phyloP scores from a whole-genome alignment of 2,329 filamentous ascomycete genomes.

The Lomentospora prolificans region DNA sequence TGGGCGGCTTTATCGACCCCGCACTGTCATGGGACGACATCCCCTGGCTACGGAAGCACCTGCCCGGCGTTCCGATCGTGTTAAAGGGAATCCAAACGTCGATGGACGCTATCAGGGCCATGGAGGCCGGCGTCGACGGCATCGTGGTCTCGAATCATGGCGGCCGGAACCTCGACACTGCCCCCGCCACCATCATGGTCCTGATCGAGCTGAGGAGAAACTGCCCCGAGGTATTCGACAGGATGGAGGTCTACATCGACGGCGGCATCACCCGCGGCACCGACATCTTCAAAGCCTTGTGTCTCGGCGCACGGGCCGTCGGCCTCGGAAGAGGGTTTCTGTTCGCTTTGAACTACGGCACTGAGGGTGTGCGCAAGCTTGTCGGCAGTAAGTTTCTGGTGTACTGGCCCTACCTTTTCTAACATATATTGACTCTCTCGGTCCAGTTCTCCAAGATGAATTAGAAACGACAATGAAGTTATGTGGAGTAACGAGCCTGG shows the following conservation, averaged over 20 bases:
- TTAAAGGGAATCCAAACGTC: constrained; percentile 64
- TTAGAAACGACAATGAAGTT: constrained; percentile 57
- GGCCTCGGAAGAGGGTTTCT: constrained; percentile 53
- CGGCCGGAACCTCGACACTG: constrained; percentile 43
- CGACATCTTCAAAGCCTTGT: constrained; percentile 58
- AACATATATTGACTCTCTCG: background rate
- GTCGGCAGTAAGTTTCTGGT: constrained; percentile 35
- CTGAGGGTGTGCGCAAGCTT: constrained; percentile 43
- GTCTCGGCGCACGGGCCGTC: constrained; percentile 53
- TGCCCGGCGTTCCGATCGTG: constrained; percentile 44
- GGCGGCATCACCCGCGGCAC: constrained; percentile 56
- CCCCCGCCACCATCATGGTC: constrained; percentile 45
- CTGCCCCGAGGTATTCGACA: constrained; percentile 49
- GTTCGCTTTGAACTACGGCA: constrained; percentile 51
- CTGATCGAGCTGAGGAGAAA: constrained; percentile 53
- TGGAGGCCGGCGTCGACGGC: constrained; percentile 52
- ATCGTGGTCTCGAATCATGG: constrained; percentile 66
- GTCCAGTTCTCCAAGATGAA: constrained; percentile 41
- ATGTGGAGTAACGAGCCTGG: constrained; percentile 51
- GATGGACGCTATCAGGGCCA: constrained; percentile 49
- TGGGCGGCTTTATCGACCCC: constrained; percentile 48
- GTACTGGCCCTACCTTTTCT: background rate
- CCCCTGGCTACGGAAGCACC: constrained; percentile 44
- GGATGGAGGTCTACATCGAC: constrained; percentile 54
- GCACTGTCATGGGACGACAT: constrained; percentile 55